phyloP scores from a whole-genome alignment of 2,329 filamentous ascomycete species.

The Colletotrichum horii region DNA sequence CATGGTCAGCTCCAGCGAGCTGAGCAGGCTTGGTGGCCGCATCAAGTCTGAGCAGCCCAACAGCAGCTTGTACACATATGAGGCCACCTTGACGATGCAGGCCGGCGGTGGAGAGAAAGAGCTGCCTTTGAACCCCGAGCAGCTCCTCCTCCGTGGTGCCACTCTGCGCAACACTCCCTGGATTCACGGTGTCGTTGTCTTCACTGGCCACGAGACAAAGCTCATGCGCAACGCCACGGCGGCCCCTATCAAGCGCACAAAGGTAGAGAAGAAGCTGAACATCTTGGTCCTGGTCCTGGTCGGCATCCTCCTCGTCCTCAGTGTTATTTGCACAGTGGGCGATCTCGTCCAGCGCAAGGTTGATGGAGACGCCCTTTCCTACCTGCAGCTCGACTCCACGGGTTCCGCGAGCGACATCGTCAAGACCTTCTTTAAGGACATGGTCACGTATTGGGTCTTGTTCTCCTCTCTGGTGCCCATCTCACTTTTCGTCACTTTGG shows the following conservation, averaged over 20 bases:
- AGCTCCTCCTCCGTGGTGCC: conserved; percentile 89
- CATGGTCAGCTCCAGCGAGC: conserved; percentile 84
- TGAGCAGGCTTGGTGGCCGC: conserved; percentile 84
- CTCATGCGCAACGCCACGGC: conserved; percentile 98
- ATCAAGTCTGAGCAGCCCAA: conserved; percentile 96
- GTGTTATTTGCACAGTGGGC: conserved; percentile 88
- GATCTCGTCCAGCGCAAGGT: conserved; percentile 81
- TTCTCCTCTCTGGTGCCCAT: conserved; percentile 97
- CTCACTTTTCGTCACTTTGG: conserved; percentile 95
- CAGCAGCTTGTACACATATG: conserved; percentile 97
- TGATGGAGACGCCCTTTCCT: conserved; percentile 66
- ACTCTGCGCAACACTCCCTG: conserved; percentile 96
- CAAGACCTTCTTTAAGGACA: conserved; percentile 87
- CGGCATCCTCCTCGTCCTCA: conserved; percentile 80
- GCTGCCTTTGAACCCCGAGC: conserved; percentile 86
- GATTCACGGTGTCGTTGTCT: conserved; percentile 95
- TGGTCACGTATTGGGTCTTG: conserved; percentile 98
- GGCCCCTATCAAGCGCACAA: conserved; percentile 95
- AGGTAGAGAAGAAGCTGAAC: conserved; percentile 93
- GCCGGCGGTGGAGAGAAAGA: conserved; percentile 93
- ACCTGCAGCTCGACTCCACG: conserved; percentile 71
- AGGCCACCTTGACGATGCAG: conserved; percentile 92
- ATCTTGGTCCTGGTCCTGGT: conserved; percentile 90
- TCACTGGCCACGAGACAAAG: conserved; percentile 97
- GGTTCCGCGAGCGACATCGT: conserved; percentile 61